These are phyloP conservation scores for Phialocephala sp. DNA, from an alignment of 2,329 filamentous ascomycete species.

Conservation along the genomic window DNA sequence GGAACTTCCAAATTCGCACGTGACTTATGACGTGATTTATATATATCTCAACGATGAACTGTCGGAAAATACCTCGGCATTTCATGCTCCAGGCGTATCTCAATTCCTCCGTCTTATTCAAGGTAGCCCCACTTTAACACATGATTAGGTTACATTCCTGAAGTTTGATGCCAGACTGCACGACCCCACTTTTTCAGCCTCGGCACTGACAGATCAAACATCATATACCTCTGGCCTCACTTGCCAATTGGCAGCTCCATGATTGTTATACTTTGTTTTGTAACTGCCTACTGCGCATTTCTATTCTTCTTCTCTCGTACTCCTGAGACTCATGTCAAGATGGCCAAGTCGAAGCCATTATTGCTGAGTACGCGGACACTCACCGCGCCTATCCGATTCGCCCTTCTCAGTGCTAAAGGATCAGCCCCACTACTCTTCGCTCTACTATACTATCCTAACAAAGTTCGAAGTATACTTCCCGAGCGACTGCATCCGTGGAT, in stretches of 20 bases:
- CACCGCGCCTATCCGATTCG: constrained; percentile 18
- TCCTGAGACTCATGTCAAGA: neutral
- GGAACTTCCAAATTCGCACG: neutral
- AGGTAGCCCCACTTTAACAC: neutral
- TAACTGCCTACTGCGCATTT: neutral
- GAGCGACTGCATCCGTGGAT: constrained; percentile 25
- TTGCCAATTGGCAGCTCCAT: neutral
- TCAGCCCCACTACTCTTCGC: constrained; percentile 35
- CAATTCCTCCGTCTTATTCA: neutral
- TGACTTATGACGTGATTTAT: neutral
- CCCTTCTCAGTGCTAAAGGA: constrained; percentile 30
- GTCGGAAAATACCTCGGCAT: neutral
- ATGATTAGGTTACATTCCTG: neutral
- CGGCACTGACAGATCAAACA: constrained; percentile 6
- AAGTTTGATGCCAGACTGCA: neutral
- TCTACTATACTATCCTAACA: constrained; percentile 36
- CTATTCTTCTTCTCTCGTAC: neutral
- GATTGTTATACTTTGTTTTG: neutral
- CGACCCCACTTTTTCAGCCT: neutral
- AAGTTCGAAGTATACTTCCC: constrained; percentile 33
- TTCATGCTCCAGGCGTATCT: neutral
- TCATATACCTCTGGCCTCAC: neutral
- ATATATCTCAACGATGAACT: neutral
- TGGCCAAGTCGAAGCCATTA: constrained; percentile 13
- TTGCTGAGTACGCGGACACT: constrained; percentile 16